Evolutionary conservation across 768 basidiomycete genomes (phyloP), one percentile per base, ranked within the genome.

Genomic region (Hysterangium stoloniferum): DNA sequence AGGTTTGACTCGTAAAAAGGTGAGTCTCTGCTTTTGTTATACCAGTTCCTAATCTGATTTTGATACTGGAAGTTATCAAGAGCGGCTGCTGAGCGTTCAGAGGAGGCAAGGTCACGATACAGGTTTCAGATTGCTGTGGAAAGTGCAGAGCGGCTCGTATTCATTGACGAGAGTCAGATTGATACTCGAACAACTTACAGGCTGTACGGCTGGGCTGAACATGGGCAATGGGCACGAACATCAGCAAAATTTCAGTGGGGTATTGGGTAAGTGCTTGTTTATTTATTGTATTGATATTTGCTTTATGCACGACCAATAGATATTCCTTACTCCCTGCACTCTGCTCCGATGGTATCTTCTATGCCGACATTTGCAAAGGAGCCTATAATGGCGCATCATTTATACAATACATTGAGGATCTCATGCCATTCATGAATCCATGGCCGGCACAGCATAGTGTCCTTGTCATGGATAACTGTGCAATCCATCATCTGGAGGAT

Each of bases 381-480:
- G n/a, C n/a, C n/a, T n/a, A n/a, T n/a, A n/a, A n/a, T n/a, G n/a
- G n/a, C n/a, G n/a, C n/a, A n/a, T n/a, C n/a, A n/a, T n/a, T n/a
- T n/a, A n/a, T n/a, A n/a, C n/a, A n/a, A n/a, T n/a, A n/a, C n/a
- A n/a, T n/a, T n/a, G n/a, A n/a, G n/a, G n/a, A n/a, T n/a, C n/a
- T n/a, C n/a, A n/a, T n/a, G n/a, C 68, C 65, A 6, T 28, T 53
- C 15, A 72, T 67, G 65, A 66, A 68, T 44, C 65, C 62, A 15
- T 72, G 50, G 37, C 68, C 67, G 1, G 59, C 20, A 0, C 33
- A 24, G 1, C 48, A 56, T 32, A 68, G 63, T 48, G 65, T 72
- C 25, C 54, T 71, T 11, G 50, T 70, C 4, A 53, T 68, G 33
- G 68, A 71, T 45, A 71, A 70, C 54, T 71, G 69, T 42, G 41